These are phyloP conservation scores for Tricholoma flavovirens DNA, from an alignment of 768 basidiomycete species.

Conservation along the genomic window DNA sequence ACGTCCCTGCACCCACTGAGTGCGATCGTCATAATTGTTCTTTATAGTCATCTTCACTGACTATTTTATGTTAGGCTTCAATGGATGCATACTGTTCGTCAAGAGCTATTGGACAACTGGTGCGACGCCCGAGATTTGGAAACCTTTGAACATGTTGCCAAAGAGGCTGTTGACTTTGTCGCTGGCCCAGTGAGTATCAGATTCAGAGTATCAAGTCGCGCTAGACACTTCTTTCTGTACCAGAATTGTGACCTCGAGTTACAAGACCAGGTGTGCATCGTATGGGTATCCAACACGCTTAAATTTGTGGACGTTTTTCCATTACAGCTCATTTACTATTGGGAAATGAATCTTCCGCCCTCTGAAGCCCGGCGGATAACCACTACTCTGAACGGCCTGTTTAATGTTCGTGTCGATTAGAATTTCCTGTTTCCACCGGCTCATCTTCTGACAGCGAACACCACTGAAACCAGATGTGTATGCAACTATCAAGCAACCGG, in stretches of 20 bases:
- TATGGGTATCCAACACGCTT: not conserved
- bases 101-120: constrained; percentile 59
- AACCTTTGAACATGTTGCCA: constrained; percentile 58
- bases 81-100: constrained; percentile 55
- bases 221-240: not conserved
- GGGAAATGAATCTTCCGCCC: constrained; percentile 55
- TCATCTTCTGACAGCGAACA: constrained; percentile 39
- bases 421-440: not conserved
- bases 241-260: constrained; percentile 53
- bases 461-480: constrained; percentile 43
- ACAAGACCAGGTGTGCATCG: constrained; percentile 52
- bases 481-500: constrained; percentile 53
- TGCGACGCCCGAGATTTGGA: constrained; percentile 63
- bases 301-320: not conserved
- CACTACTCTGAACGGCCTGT: constrained; percentile 48
- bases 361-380: constrained; percentile 43
- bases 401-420: constrained; percentile 45
- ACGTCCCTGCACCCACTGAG: constrained; percentile 64
- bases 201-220: constrained; percentile 4
- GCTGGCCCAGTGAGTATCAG: constrained; percentile 45
- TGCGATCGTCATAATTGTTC: constrained; percentile 28
- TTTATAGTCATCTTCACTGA: not conserved
- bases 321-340: constrained; percentile 56
- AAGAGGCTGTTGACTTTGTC: constrained; percentile 51
- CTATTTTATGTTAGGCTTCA: constrained; percentile 36